Evolutionary conservation across 805 yeast species (phyloP).

Genomic region (Kuraishia floccosa): DNA sequence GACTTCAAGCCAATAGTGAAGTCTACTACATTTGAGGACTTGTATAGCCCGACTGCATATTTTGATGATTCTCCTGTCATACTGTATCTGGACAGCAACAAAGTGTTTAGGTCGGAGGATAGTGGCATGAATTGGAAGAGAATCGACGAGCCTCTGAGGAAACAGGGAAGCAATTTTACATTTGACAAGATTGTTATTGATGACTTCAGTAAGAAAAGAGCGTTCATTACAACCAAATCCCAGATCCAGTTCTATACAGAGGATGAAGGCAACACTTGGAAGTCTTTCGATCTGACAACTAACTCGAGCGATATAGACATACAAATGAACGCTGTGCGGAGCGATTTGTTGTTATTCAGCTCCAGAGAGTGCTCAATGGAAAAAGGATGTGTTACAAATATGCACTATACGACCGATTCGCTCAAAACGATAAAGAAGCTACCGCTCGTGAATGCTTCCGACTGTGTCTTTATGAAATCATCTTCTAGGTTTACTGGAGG

Average conservation of each 20-base stretch:
- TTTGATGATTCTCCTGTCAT: slow-evolving; percentile 6
- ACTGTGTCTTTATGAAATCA: slow-evolving; percentile 31
- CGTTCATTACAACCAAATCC: slow-evolving; percentile 23
- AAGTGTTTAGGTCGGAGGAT: slow-evolving; percentile 31
- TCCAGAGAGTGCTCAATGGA: slow-evolving; percentile 19
- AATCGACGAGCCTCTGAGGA: slow-evolving; percentile 26
- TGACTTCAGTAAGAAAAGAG: slow-evolving; percentile 23
- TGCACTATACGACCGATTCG: slow-evolving; percentile 34
- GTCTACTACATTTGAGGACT: neutral
- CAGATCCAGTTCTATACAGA: slow-evolving; percentile 23
- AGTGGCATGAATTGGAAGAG: slow-evolving; percentile 29
- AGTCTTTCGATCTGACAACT: slow-evolving; percentile 18
- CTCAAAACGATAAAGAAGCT: slow-evolving; percentile 26
- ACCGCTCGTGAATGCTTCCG: slow-evolving; percentile 15
- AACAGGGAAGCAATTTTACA: slow-evolving; percentile 15
- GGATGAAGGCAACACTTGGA: slow-evolving; percentile 32
- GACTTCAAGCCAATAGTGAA: neutral
- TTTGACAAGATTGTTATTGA: slow-evolving; percentile 20
- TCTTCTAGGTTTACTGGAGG: slow-evolving; percentile 29
- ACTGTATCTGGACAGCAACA: slow-evolving; percentile 14
- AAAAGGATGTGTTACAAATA: too few species aligned
- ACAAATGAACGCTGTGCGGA: slow-evolving; percentile 25
- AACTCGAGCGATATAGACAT: too few species aligned
- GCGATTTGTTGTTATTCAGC: slow-evolving; percentile 24
- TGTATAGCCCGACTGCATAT: neutral